These are phyloP conservation scores for Suillus luteus DNA, from an alignment of 768 basidiomycete species.

Conservation along the genomic window DNA sequence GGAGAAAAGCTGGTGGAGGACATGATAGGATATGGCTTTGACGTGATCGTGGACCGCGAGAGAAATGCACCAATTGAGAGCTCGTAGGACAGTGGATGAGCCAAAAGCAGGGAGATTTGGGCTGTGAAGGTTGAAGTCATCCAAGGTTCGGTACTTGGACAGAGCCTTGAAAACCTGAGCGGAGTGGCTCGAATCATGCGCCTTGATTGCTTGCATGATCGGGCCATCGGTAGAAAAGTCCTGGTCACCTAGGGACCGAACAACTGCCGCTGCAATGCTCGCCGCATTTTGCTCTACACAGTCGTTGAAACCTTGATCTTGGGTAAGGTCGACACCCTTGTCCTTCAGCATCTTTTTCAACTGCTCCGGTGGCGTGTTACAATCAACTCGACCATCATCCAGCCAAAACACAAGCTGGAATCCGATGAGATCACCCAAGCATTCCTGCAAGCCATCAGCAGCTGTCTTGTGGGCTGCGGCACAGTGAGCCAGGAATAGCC, in stretches of 20 bases:
- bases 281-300: slow-evolving; percentile 51
- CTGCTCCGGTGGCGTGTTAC: slow-evolving; percentile 25
- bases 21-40: slow-evolving; percentile 73
- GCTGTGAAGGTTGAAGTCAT: slow-evolving; percentile 53
- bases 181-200: slow-evolving; percentile 36
- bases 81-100: slow-evolving; percentile 50
- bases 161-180: slow-evolving; percentile 50
- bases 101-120: slow-evolving; percentile 68
- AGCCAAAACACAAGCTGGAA: slow-evolving; percentile 55
- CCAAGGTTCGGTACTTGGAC: slow-evolving; percentile 50
- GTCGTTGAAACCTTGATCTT: slow-evolving; percentile 36
- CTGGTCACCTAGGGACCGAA: slow-evolving; percentile 69
- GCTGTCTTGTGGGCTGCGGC: slow-evolving; percentile 51
- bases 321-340: slow-evolving; percentile 33
- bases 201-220: slow-evolving; percentile 49
- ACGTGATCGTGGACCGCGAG: slow-evolving; percentile 43
- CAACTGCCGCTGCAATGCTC: slow-evolving; percentile 55
- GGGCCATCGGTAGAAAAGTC: slow-evolving; percentile 55
- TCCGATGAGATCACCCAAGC: slow-evolving; percentile 72
- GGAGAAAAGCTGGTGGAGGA: slow-evolving; percentile 72
- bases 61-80: slow-evolving; percentile 61
- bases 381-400: slow-evolving; percentile 29
- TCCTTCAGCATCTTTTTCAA: slow-evolving; percentile 40
- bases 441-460: slow-evolving; percentile 55
- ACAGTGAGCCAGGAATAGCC: slow-evolving; percentile 64